Evolutionary conservation across 331 rosid species (phyloP).

Genomic region (Erythrophleum ivorense): DNA sequence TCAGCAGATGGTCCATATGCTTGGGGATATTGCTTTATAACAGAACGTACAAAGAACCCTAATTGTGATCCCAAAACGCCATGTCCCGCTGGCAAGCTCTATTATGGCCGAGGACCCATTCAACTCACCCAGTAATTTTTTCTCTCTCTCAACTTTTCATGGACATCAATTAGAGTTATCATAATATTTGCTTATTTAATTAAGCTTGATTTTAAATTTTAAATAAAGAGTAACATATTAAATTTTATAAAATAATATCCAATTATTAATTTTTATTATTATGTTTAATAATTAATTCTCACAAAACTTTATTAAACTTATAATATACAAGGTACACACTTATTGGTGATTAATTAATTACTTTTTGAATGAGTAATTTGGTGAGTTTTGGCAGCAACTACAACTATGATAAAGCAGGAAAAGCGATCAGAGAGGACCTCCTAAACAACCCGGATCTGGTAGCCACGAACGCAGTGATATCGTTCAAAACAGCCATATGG

Average conservation of each 20-base stretch:
- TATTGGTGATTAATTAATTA: no score
- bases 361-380: no score
- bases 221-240: no score
- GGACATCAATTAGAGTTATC: no score
- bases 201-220: no score
- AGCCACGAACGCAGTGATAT: conserved; percentile 45
- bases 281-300: no score
- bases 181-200: no score
- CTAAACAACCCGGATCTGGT: conserved; percentile 55
- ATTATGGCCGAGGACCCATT: conserved; percentile 45
- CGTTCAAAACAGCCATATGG: conserved; percentile 63
- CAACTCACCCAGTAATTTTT: conserved; percentile 31
- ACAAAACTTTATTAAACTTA: no score
- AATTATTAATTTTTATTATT: no score
- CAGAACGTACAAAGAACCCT: conserved; percentile 18
- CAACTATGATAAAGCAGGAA: neutral
- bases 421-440: conserved; percentile 29
- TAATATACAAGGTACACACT: no score
- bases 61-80: no score
- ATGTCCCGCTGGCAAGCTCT: neutral
- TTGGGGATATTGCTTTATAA: conserved; percentile 54
- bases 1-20: conserved; percentile 50
- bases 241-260: no score
- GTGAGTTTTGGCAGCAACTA: neutral
- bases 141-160: neutral